Conservation (phyloP, 73 alveolate species). For the Paramecium caudatum region DNA sequence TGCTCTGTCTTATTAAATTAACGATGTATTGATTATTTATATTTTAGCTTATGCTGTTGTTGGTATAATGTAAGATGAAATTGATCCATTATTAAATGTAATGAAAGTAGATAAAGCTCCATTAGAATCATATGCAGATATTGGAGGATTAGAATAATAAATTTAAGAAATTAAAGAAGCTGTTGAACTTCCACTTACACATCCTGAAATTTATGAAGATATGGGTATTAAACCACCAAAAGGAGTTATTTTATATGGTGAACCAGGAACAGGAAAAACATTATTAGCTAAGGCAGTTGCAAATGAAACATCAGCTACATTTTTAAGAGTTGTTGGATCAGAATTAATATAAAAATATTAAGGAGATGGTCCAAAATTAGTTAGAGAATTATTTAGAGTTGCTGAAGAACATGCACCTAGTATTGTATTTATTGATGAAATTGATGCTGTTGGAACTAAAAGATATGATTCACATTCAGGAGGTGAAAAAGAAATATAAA, state of each 20-base stretch:
- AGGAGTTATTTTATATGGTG: constrained; percentile 98
- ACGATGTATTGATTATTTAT: constrained; percentile 74
- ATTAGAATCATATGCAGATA: constrained; percentile 98
- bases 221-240: constrained; percentile 99
- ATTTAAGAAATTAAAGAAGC: constrained; percentile 97
- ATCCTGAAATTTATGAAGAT: constrained; percentile 99
- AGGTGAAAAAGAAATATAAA: constrained; percentile 99
- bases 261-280: constrained; percentile 99
- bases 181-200: constrained; percentile 99
- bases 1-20: constrained; percentile 96
- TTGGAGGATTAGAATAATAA: constrained; percentile 99
- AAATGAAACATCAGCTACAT: constrained; percentile 99
- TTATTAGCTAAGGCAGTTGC: constrained; percentile 99
- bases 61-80: constrained; percentile 98
- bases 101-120: constrained; percentile 99
- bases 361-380: constrained; percentile 97
- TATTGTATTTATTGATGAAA: constrained; percentile 99
- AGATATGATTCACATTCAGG: constrained; percentile 98
- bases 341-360: constrained; percentile 98
- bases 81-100: constrained; percentile 98
- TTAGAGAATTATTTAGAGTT: constrained; percentile 96
- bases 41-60: constrained; percentile 90
- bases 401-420: constrained; percentile 99
- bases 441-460: constrained; percentile 99
- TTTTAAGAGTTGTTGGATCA: constrained; percentile 99